Evolutionary conservation across 306 rosid species (phyloP), one percentile per base, ranked within the genome.

Genomic region (Notholithocarpus densiflorus): DNA sequence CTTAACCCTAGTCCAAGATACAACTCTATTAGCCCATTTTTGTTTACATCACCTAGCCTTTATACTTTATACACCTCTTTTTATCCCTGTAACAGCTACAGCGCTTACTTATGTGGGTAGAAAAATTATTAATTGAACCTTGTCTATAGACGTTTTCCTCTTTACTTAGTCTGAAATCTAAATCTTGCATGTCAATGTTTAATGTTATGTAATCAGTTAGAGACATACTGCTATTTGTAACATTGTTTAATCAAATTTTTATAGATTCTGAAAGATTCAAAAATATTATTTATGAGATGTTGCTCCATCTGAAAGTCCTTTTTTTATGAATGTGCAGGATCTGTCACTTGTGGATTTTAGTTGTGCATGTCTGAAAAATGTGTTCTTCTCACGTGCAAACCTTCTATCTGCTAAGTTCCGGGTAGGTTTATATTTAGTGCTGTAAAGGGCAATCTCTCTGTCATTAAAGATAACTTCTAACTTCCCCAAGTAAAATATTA

Each of bases 331-430:
- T 81, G 72, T 80, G 86, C 97, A 94, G 98, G 98, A 94, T 75
- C 80, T 94, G 21, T 94, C 97, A 75, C 59, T 1, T 51, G 98
- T 89, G 72, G 98, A 94, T 88, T 94, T 94, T 87, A 92, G 98
- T 85, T 86, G 85, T 87, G 98, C 98, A n/a, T 91, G 98, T 80
- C 90, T 92, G 84, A 92, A 80, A 82, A 89, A 87, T 71, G 97
- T 94, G 64, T 94, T 92, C 84, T 92, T 94, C 82, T 91, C 98
- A 76, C 89, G 94, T 59, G 98, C 98, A 88, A 81, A 92, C 86
- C 97, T 92, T 76, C 97, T 85, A 1, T 87, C 89, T 78, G 98
- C 98, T 73, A 92, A 92, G 84, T 94, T 94, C 86, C 92, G 90
- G 89, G 98, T 94, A 79, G 79, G 97, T 79, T 34, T 82, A 56